Percentiles rank a stretch among this genome's conserved stretches.
Evolutionary conservation across 768 basidiomycete species (phyloP).

Genomic region (Leccinum variicolor): DNA sequence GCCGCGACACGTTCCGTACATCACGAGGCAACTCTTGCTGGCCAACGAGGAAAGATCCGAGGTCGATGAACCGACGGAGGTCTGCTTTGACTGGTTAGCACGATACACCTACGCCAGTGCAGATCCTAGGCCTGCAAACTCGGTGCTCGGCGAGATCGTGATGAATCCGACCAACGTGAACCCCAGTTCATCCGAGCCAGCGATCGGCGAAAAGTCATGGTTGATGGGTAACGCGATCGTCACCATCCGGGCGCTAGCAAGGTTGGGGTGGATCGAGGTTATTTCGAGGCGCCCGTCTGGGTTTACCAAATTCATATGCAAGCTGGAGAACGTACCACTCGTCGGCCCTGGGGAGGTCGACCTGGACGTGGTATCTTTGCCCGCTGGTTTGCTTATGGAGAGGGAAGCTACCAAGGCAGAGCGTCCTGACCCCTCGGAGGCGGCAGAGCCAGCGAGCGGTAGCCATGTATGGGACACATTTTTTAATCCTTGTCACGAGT

Average conservation of each 20-base stretch:
- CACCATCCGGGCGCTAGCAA: conserved; percentile 70
- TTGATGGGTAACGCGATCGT: conserved; percentile 79
- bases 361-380: conserved; percentile 69
- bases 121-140: conserved; percentile 83
- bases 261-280: conserved; percentile 87
- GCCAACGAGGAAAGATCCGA: conserved; percentile 74
- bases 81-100: conserved; percentile 97
- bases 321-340: conserved; percentile 85
- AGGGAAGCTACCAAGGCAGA: conserved; percentile 40
- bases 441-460: neutral
- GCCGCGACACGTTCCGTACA: conserved; percentile 76
- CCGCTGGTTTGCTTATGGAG: conserved; percentile 73
- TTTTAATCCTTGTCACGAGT: neutral
- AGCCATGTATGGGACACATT: conserved; percentile 9
- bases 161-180: conserved; percentile 48
- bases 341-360: conserved; percentile 81
- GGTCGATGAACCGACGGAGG: conserved; percentile 89
- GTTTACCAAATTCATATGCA: conserved; percentile 77
- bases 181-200: conserved; percentile 35
- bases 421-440: conserved; percentile 24
- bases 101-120: conserved; percentile 93
- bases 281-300: conserved; percentile 85
- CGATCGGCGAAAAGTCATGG: conserved; percentile 73
- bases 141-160: conserved; percentile 75
- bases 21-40: conserved; percentile 80